Percentiles rank a stretch among this genome's conserved stretches.
Evolutionary conservation across 2,329 filamentous ascomycete species (phyloP).

Genomic region (Phyllosticta citrichinensis): DNA sequence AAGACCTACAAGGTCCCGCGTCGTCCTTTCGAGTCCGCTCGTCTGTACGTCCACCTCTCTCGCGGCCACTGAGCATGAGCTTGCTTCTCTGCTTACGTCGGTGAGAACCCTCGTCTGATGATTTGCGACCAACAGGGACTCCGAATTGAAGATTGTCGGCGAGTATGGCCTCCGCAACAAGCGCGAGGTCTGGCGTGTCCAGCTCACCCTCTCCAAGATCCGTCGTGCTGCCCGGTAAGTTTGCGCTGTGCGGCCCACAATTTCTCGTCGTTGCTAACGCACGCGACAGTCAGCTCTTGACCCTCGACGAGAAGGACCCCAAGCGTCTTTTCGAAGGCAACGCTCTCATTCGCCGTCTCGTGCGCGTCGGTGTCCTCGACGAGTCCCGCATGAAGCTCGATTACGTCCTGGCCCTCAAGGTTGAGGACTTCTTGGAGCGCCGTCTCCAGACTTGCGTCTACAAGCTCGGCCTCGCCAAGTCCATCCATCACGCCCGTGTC

Average conservation of each 20-base stretch:
- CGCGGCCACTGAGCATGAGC: constrained; percentile 96
- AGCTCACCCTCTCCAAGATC: constrained; percentile 99
- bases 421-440: constrained; percentile 99
- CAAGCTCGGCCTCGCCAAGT: constrained; percentile 99
- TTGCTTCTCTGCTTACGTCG: constrained; percentile 91
- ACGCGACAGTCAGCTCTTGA: constrained; percentile 81
- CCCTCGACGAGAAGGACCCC: constrained; percentile 99
- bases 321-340: constrained; percentile 99
- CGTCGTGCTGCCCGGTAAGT: constrained; percentile 99
- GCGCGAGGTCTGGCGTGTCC: constrained; percentile 99
- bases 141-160: constrained; percentile 98
- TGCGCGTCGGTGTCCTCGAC: constrained; percentile 98
- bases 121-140: constrained; percentile 59
- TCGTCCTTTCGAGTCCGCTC: constrained; percentile 98
- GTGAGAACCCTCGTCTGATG: constrained; percentile 53
- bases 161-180: constrained; percentile 99
- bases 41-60: constrained; percentile 78
- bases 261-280: neutral
- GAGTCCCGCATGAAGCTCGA: constrained; percentile 99
- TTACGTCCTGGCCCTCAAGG: constrained; percentile 99
- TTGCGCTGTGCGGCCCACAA: neutral
- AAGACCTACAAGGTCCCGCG: constrained; percentile 99
- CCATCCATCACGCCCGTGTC: constrained; percentile 99
- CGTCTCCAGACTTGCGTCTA: constrained; percentile 99
- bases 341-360: constrained; percentile 98